Evolutionary conservation across 2,329 filamentous ascomycete genomes (phyloP), one percentile per base, ranked within the genome.

Genomic region (Daldinia eschscholtzii): DNA sequence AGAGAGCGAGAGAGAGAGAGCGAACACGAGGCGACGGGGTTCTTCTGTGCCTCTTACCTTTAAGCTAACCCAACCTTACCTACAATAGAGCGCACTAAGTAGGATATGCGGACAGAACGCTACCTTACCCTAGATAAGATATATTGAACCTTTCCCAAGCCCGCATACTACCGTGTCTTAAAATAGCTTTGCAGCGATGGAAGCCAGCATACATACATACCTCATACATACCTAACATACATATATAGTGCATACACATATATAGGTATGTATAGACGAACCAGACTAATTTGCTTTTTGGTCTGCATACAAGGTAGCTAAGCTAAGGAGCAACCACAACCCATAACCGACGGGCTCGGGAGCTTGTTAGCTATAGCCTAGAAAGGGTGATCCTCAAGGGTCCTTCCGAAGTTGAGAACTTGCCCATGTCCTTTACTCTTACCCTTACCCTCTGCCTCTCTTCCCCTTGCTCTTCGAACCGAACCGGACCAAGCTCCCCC

Each of bases 91-190:
- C 30, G 23, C 4, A 6, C 10, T 39, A 35, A 9, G 33, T 35
- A 35, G 7, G 9, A 10, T 28, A 57, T 12, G 26, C 30, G 56
- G 10, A 15, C 37, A 39, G 57, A 64, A 23, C 44, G 56, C 35
- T 63, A 57, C 58, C 61, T 44, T 53, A 48, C 35, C 52, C 48
- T 64, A 63, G 64, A 70, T 70, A 68, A 68, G 59, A 70, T 70
- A 70, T 64, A 68, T 65, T 70, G 39, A 64, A 9, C 23, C 20
- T 23, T 23, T 46, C 42, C 42, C 20, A 46, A 23, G 44, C 20
- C 20, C 53, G 39, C 5, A 37, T 53, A 18, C 52, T 57, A 48
- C 39, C 23, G 42, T 62, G 18, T 68, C 65, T 61, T 64, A 61
- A 68, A 70, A 68, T 70, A 70, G 65, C 56, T 53, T 53, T 41